Percentiles rank a stretch among this genome's conserved stretches.
phyloP scores from a whole-genome alignment of 2,329 filamentous ascomycete species.

The Cladophialophora yegresii region DNA sequence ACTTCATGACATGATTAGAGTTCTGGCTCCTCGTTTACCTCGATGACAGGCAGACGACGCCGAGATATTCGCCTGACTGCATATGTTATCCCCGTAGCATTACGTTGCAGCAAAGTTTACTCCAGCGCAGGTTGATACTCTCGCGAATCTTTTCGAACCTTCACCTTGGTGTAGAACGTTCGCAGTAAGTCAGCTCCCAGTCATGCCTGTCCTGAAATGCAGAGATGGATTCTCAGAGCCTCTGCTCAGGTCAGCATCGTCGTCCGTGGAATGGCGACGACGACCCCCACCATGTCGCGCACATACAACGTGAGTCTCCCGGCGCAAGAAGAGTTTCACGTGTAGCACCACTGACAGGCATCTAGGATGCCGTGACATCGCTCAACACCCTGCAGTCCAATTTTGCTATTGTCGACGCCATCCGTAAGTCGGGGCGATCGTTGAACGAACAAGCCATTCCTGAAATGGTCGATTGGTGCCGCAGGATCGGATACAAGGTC shows the following conservation, averaged over 20 bases:
- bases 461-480: slow-evolving; percentile 78
- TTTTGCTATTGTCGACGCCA: slow-evolving; percentile 72
- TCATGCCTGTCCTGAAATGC: slow-evolving; percentile 26
- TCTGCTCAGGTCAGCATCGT: slow-evolving; percentile 3
- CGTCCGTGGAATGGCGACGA: slow-evolving; percentile 27
- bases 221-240: slow-evolving; percentile 25
- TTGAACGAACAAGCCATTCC: slow-evolving; percentile 76
- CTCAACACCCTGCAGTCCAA: slow-evolving; percentile 81
- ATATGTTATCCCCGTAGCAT: neutral
- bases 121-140: neutral
- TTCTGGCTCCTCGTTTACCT: neutral
- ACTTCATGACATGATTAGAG: slow-evolving; percentile 1
- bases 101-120: slow-evolving; percentile 3
- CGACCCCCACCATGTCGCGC: slow-evolving; percentile 27
- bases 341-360: slow-evolving; percentile 2
- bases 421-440: slow-evolving; percentile 70
- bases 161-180: neutral
- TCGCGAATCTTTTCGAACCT: neutral
- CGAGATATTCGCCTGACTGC: neutral
- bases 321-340: neutral
- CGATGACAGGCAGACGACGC: neutral
- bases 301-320: slow-evolving; percentile 33
- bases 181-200: neutral
- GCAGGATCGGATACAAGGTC: slow-evolving; percentile 73
- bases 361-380: slow-evolving; percentile 67